These are phyloP conservation scores for Moelleriella libera DNA, from an alignment of 2,329 filamentous ascomycete genomes.

Conservation along the genomic window DNA sequence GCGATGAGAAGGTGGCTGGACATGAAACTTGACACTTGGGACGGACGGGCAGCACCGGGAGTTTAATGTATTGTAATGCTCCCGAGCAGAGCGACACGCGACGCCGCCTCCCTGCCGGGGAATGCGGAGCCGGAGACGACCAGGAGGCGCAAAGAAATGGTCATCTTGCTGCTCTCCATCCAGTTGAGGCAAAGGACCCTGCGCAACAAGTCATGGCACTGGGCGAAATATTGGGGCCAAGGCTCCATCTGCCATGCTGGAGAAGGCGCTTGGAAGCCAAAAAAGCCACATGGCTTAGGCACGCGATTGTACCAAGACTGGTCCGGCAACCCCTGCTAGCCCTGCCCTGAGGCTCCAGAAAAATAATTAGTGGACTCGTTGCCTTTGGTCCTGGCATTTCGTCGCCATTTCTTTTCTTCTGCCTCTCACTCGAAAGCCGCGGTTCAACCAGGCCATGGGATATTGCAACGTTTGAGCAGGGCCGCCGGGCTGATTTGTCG, in stretches of 20 bases:
- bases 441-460: background rate
- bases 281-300: background rate
- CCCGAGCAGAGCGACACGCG: background rate
- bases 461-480: background rate
- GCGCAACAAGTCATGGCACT: background rate
- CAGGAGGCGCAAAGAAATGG: background rate
- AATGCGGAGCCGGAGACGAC: background rate
- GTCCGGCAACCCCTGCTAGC: background rate
- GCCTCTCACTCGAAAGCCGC: background rate
- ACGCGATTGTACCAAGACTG: background rate
- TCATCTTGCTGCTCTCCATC: background rate
- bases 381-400: background rate
- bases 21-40: background rate
- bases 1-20: background rate
- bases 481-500: too few relatives aligned
- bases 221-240: background rate
- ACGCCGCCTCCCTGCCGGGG: background rate
- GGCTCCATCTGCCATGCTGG: background rate
- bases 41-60: background rate
- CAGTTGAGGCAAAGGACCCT: background rate
- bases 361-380: background rate
- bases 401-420: background rate
- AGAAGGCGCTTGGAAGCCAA: background rate
- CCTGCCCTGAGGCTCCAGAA: background rate
- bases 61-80: background rate